These are phyloP conservation scores for Pseudisothecium myosuroides DNA, from an alignment of 225 moss, liverwort and hornwort genomes.

Conservation along the genomic window DNA sequence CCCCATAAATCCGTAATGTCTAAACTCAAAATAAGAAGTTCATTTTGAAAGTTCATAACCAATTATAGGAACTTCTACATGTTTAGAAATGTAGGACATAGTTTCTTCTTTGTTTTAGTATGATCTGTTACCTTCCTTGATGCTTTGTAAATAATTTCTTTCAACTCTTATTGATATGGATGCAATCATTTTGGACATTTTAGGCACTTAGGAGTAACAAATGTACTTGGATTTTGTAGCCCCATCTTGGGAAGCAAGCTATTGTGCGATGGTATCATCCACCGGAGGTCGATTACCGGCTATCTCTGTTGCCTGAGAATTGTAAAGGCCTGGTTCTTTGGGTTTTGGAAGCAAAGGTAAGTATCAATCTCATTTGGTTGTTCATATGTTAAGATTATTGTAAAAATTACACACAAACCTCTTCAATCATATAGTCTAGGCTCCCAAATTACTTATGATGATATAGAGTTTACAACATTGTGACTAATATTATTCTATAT, in stretches of 20 bases:
- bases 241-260: conserved; percentile 89
- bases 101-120: neutral
- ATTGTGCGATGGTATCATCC: conserved; percentile 65
- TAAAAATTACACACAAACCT: neutral
- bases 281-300: conserved; percentile 73
- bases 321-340: conserved; percentile 74
- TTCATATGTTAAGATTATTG: neutral
- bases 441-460: neutral
- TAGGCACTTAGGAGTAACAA: neutral
- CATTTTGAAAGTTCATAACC: neutral
- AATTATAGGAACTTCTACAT: neutral
- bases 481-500: neutral
- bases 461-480: neutral
- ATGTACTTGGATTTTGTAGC: conserved; percentile 14
- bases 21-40: neutral
- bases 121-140: neutral
- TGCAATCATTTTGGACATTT: neutral
- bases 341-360: conserved; percentile 85
- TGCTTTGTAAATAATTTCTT: neutral
- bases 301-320: conserved; percentile 54
- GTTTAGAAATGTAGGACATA: neutral
- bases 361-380: neutral
- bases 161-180: neutral
- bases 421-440: neutral
- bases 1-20: rapidly evolving